Conservation (phyloP, 345 rosid species). For the Citrus sp. region DNA sequence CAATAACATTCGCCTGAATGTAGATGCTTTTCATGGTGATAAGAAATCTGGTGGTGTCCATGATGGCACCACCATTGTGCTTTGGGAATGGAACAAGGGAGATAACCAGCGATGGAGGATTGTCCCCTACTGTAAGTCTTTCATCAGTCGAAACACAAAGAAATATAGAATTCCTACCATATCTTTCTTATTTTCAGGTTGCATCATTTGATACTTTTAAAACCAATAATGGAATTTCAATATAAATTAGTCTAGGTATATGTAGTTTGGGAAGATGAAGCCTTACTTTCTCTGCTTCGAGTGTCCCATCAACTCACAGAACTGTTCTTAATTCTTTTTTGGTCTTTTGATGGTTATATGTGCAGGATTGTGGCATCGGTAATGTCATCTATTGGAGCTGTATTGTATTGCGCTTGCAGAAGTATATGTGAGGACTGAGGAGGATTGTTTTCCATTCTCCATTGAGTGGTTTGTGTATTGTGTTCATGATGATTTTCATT, state of each 20-base stretch:
- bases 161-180: background rate
- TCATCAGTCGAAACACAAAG: background rate
- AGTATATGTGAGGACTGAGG: background rate
- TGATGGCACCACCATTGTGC: constrained; percentile 68
- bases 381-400: constrained; percentile 6
- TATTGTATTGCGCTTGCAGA: background rate
- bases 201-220: background rate
- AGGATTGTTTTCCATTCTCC: background rate
- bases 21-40: constrained; percentile 84
- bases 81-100: constrained; percentile 84
- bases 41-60: constrained; percentile 66
- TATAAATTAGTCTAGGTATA: background rate
- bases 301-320: background rate
- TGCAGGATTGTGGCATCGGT: constrained; percentile 24
- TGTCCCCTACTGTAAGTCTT: constrained; percentile 58
- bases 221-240: background rate
- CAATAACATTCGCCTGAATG: constrained; percentile 55
- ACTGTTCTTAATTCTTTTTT: background rate
- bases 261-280: background rate
- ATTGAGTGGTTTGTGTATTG: background rate
- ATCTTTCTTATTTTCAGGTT: background rate
- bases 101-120: constrained; percentile 91
- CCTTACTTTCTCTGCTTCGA: background rate
- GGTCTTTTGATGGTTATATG: background rate
- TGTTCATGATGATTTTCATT: background rate